Percentiles rank a stretch among this genome's conserved stretches.
These are phyloP conservation scores for Penicillium odoratum DNA, from an alignment of 495 filamentous ascomycete species.

Conservation along the genomic window DNA sequence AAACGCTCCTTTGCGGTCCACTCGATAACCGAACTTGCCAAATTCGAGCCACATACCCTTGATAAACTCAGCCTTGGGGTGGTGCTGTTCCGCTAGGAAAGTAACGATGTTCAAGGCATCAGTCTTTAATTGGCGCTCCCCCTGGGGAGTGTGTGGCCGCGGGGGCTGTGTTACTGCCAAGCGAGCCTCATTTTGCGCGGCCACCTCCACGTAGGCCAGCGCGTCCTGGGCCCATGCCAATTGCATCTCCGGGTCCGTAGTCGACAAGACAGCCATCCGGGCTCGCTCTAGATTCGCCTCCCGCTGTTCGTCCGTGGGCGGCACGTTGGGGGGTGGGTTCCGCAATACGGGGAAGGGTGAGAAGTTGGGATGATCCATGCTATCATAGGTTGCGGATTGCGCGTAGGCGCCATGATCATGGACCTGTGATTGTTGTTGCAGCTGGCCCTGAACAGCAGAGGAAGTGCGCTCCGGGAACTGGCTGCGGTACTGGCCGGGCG, in stretches of 20 bases:
- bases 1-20: constrained; percentile 95
- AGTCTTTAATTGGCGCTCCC: constrained; percentile 80
- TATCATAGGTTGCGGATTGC: constrained; percentile 44
- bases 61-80: constrained; percentile 94
- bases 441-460: constrained; percentile 37
- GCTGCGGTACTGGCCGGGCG: constrained; percentile 38
- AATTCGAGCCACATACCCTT: constrained; percentile 97
- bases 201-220: constrained; percentile 83
- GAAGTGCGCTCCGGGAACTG: constrained; percentile 46
- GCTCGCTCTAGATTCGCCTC: constrained; percentile 83
- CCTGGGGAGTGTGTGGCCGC: constrained; percentile 74
- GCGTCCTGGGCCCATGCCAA: constrained; percentile 94
- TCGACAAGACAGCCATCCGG: constrained; percentile 79
- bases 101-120: constrained; percentile 90
- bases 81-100: constrained; percentile 86
- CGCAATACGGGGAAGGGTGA: constrained; percentile 87
- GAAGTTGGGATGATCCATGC: constrained; percentile 72
- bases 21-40: constrained; percentile 85
- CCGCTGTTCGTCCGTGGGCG: constrained; percentile 91
- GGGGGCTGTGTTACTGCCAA: constrained; percentile 63
- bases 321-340: constrained; percentile 82
- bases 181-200: constrained; percentile 65
- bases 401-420: constrained; percentile 41
- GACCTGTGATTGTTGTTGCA: constrained; percentile 29
- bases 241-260: constrained; percentile 95